Conservation (phyloP, 306 rosid species). For the Senna tora region DNA sequence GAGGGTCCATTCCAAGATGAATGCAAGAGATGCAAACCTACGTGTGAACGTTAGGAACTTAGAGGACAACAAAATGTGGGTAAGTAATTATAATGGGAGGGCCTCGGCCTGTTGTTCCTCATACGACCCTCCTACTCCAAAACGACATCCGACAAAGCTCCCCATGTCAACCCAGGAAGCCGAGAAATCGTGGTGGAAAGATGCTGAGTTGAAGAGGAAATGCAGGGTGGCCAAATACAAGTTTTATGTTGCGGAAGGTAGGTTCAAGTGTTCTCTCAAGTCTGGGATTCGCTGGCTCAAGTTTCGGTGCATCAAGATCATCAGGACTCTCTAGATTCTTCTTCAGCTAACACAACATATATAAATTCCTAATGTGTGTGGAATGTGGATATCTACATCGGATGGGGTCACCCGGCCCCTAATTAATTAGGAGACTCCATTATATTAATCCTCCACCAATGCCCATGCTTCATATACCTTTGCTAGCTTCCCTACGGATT, state of each 20-base stretch:
- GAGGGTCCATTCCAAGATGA: too few species aligned
- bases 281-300: slow-evolving; percentile 49
- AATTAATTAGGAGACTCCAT: too few species aligned
- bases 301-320: slow-evolving; percentile 44
- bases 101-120: slow-evolving; percentile 5
- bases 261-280: slow-evolving; percentile 48
- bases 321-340: neutral
- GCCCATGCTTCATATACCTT: too few species aligned
- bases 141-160: neutral
- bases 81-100: neutral
- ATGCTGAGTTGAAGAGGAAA: slow-evolving; percentile 50
- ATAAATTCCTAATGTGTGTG: too few species aligned
- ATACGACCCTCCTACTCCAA: slow-evolving; percentile 16
- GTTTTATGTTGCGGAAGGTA: slow-evolving; percentile 51
- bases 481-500: too few species aligned
- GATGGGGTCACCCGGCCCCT: too few species aligned
- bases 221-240: slow-evolving; percentile 56
- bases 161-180: neutral
- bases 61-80: neutral
- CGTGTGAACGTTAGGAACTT: neutral
- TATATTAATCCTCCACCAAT: too few species aligned
- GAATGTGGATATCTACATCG: too few species aligned
- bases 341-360: neutral
- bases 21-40: neutral
- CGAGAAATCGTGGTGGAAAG: slow-evolving; percentile 46